Percentiles rank a stretch among this genome's conserved stretches.
Evolutionary conservation across 129 eudicot genomes (phyloP).

Genomic region (Flaveria ramosissima): DNA sequence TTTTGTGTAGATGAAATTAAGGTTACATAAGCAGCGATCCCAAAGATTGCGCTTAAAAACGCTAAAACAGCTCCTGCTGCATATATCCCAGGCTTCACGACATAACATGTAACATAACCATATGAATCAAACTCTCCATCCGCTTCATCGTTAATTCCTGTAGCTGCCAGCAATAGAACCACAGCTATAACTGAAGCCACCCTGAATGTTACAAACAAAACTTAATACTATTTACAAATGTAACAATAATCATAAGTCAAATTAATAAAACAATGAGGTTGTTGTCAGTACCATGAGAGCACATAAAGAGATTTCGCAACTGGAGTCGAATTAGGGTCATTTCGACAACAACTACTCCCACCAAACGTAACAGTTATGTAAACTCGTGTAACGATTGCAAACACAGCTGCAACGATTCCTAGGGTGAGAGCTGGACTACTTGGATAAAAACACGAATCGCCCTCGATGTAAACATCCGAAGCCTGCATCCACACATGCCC

Average conservation of each 20-base stretch:
- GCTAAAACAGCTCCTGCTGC: conserved; percentile 40
- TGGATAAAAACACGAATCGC: conserved; percentile 35
- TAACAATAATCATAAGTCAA: neutral
- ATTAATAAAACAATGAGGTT: neutral
- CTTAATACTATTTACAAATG: neutral
- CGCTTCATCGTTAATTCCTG: conserved; percentile 12
- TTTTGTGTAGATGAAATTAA: conserved; percentile 9
- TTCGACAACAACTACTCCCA: conserved; percentile 29
- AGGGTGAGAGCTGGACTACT: conserved; percentile 33
- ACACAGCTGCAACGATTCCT: conserved; percentile 31
- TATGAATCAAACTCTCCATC: conserved; percentile 16
- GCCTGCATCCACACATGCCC: conserved; percentile 23
- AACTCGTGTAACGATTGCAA: conserved; percentile 23
- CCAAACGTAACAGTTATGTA: conserved; percentile 31
- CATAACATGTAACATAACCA: conserved; percentile 29
- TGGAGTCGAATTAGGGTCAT: conserved; percentile 22
- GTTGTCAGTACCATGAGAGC: conserved; percentile 29
- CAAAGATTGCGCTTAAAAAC: conserved; percentile 33
- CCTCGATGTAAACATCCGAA: conserved; percentile 13
- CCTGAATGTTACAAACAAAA: conserved; percentile 11
- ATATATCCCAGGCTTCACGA: conserved; percentile 39
- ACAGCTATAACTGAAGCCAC: conserved; percentile 29
- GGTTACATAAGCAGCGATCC: conserved; percentile 29
- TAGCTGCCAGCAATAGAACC: conserved; percentile 30
- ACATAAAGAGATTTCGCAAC: conserved; percentile 16